Conservation (phyloP, 2,329 filamentous ascomycete genomes). For the Fusarium scirpi region DNA sequence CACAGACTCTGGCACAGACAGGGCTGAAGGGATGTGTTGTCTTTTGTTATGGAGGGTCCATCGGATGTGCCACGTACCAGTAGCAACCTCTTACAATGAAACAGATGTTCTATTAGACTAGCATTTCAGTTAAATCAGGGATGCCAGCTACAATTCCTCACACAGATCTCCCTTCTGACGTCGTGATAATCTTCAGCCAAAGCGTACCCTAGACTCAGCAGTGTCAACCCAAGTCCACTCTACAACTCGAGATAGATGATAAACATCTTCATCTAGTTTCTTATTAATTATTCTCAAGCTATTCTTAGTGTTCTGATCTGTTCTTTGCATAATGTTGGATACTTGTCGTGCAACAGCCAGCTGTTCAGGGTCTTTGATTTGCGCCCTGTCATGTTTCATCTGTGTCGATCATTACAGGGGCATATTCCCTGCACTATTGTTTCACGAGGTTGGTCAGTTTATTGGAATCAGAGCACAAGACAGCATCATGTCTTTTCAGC, state of each 20-base stretch:
- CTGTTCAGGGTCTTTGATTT: neutral
- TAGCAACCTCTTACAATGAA: accelerated
- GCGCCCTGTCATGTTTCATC: constrained; percentile 6
- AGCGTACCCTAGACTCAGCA: constrained; percentile 6
- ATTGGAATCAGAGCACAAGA: neutral
- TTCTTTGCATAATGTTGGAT: neutral
- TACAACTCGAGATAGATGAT: neutral
- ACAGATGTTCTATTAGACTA: neutral
- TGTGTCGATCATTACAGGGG: constrained; percentile 1
- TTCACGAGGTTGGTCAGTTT: neutral
- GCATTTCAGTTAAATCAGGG: neutral
- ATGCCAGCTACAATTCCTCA: neutral
- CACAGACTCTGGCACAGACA: constrained; percentile 3
- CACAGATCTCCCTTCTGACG: neutral
- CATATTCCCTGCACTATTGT: neutral
- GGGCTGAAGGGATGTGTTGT: constrained; percentile 27
- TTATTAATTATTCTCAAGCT: neutral
- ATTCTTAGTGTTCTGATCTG: neutral
- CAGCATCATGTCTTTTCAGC: neutral
- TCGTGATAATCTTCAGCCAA: neutral
- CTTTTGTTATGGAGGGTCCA: neutral
- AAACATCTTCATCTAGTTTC: neutral
- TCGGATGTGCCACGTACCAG: neutral
- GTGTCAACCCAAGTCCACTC: neutral
- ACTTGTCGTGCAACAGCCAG: neutral